These are phyloP conservation scores for Ciborinia camelliae DNA, from an alignment of 2,329 filamentous ascomycete genomes.

Conservation along the genomic window DNA sequence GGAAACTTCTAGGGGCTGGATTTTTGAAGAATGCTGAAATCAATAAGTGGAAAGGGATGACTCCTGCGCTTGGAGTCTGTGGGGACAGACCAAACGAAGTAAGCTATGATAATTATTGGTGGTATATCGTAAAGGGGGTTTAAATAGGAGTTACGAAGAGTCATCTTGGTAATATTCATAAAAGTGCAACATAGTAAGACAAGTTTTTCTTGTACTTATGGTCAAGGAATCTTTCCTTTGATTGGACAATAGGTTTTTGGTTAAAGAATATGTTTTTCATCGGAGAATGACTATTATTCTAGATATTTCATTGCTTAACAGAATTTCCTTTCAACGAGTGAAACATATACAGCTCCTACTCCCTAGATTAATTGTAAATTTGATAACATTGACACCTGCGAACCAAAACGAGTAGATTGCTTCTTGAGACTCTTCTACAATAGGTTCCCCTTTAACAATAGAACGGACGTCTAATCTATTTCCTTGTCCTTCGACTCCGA, in stretches of 20 bases:
- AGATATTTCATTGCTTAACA: no score
- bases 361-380: neutral
- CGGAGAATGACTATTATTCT: neutral
- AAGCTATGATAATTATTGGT: neutral
- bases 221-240: no score
- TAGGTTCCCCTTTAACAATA: no score
- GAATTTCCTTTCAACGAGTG: no score
- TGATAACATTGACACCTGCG: neutral
- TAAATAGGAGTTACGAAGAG: no score
- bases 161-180: no score
- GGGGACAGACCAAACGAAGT: neutral
- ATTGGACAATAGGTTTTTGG: no score
- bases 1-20: neutral
- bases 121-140: neutral
- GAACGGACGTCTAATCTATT: neutral
- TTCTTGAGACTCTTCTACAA: no score
- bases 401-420: neutral
- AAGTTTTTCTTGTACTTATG: no score
- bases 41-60: constrained; percentile 9
- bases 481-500: neutral
- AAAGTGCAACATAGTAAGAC: no score
- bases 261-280: no score
- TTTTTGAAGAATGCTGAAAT: constrained; percentile 8
- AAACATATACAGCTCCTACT: no score
- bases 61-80: neutral